A percentile compares a stretch with the other conserved stretches of the same genome.
phyloP scores from a whole-genome alignment of 1,284 basidiomycete genomes.

The Ceratobasidium sp. region DNA sequence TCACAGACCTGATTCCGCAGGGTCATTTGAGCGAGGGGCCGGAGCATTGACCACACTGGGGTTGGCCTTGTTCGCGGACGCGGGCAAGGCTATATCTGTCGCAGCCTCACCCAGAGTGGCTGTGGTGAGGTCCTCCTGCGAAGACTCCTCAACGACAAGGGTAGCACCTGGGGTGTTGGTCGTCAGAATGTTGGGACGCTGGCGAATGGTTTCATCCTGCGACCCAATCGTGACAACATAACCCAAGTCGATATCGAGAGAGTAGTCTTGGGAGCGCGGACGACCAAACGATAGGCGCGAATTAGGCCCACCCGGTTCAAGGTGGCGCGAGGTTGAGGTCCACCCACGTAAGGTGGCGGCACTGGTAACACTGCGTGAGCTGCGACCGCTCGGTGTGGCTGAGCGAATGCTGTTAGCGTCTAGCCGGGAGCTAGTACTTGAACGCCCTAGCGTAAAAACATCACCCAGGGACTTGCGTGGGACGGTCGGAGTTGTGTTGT shows the following conservation, averaged over 20 bases:
- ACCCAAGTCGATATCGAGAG: slow-evolving; percentile 25
- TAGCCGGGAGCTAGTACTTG: slow-evolving; percentile 25
- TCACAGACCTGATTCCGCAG: slow-evolving; percentile 2
- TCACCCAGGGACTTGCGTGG: slow-evolving; percentile 39
- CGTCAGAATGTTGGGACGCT: neutral
- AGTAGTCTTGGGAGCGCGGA: slow-evolving; percentile 30
- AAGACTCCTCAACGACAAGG: neutral
- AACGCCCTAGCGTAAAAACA: slow-evolving; percentile 25
- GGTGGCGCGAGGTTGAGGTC: neutral
- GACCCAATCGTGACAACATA: slow-evolving; percentile 24
- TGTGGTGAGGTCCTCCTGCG: slow-evolving; percentile 9
- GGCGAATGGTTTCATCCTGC: slow-evolving; percentile 28
- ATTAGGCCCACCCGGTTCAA: neutral
- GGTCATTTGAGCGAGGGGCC: neutral
- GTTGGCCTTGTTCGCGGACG: neutral
- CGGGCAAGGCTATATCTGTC: neutral
- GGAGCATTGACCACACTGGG: neutral
- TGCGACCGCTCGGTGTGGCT: slow-evolving; percentile 27
- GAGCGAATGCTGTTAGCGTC: slow-evolving; percentile 19
- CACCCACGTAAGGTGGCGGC: slow-evolving; percentile 20
- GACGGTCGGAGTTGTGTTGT: neutral
- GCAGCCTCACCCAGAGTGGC: neutral
- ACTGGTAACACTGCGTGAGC: slow-evolving; percentile 26
- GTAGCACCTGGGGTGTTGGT: neutral
- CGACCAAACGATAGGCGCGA: slow-evolving; percentile 4